Base-by-base conservation (phyloP, 2,329 filamentous ascomycete genomes). In the Xylariaceae sp. region DNA sequence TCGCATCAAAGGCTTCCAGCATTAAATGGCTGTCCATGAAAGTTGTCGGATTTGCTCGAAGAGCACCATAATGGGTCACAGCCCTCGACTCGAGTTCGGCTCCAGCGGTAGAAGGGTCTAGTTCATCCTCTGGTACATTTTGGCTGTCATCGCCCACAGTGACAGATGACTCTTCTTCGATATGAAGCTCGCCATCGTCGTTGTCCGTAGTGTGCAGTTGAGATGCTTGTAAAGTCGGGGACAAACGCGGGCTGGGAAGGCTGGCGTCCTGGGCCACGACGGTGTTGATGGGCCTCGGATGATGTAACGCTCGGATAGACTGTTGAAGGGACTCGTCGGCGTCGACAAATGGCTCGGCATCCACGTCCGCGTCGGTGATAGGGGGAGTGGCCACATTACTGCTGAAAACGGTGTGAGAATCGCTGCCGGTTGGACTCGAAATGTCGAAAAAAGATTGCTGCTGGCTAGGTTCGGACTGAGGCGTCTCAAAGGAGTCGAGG, bases 161-260 rank as follows among this genome's bases (percentile, higher is more conserved):
- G 10, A 64, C 58, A 3, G 67, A 71, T 9, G 73, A 66, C 3
- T 73, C 75, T 2, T 73, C 75, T 6, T 78, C 75, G 8, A 68
- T 47, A n/a, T 6, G 54, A 44, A 50, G 72, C 2, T 74, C 73
- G 9, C 74, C 73, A 1, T 81, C 79, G 36, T 80, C 74, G 13
- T 72, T 70, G 21, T 70, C 70, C 21, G 66, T 64, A 1, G 69
- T 66, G 18, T 77, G 77, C 6, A 79, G 68, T 63, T 83, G 80
- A 21, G 80, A 78, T 36, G 93, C 89, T 64, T 90, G 91, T 54
- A 95, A 83, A 5, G 93, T 95, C 3, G 94, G 94, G 21, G 94
- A 99, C 51, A 99, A 76, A 66, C 94, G 92, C 27, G 94, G 94
- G 70, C 94, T 99, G 46, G 94, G 94, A 57, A 99, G 79, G 73